Conservation (phyloP, 2,329 filamentous ascomycete genomes). For the Ophidiomyces ophidiicola region DNA sequence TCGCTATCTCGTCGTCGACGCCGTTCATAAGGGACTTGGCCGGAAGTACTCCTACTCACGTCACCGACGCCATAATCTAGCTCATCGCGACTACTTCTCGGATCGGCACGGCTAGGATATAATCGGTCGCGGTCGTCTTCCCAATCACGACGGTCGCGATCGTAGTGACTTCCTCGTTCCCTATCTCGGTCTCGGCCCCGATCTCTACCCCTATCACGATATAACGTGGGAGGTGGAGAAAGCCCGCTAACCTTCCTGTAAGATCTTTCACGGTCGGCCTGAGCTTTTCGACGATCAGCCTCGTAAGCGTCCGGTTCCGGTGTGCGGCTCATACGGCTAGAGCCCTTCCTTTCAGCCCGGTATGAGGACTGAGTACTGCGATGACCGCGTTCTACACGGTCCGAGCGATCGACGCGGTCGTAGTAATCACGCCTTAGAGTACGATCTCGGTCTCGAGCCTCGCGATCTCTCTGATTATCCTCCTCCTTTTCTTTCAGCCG, state of each 20-base stretch:
- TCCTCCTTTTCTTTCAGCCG: conserved; percentile 87
- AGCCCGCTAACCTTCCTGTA: conserved; percentile 68
- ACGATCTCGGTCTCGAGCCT: conserved; percentile 46
- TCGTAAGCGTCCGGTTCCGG: conserved; percentile 93
- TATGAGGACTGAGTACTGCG: conserved; percentile 33
- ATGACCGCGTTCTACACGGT: conserved; percentile 47
- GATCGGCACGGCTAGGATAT: conserved; percentile 70
- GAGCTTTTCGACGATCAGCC: conserved; percentile 83
- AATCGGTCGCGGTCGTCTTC: conserved; percentile 82
- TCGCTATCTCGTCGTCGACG: conserved; percentile 71
- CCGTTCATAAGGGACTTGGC: conserved; percentile 44
- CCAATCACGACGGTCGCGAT: conserved; percentile 72
- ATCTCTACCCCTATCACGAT: conserved; percentile 24
- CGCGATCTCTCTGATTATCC: conserved; percentile 53
- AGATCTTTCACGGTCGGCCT: conserved; percentile 85
- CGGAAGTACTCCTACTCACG: conserved; percentile 46
- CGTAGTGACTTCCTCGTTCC: conserved; percentile 36
- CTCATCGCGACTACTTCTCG: conserved; percentile 69
- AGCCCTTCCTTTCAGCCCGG: conserved; percentile 29
- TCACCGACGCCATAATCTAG: conserved; percentile 72
- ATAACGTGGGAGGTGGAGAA: conserved; percentile 38
- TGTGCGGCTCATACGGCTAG: conserved; percentile 60
- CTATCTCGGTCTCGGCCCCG: conserved; percentile 32
- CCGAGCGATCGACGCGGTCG: conserved; percentile 24
- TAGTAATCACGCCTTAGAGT: conserved; percentile 41